Evolutionary conservation across 495 filamentous ascomycete genomes (phyloP), one percentile per base, ranked within the genome.

Genomic region (Penicillium parvum): DNA sequence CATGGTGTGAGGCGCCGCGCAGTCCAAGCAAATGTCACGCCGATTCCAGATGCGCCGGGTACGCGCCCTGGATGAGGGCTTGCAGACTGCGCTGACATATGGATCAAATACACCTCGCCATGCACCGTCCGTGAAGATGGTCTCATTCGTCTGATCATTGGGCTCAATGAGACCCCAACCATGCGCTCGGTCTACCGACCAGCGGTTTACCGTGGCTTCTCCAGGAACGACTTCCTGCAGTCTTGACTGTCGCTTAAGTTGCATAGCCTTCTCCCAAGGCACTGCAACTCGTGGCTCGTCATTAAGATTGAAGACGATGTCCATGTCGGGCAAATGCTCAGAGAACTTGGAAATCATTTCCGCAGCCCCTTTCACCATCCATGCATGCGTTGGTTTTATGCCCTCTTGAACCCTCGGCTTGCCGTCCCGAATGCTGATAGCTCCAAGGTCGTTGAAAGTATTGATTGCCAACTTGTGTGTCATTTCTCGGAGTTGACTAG

Each of bases 211-310:
- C 10, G 58, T 37, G 1, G 45, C 45, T 14, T 63, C 53, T 18
- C 51, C 34, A 5, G 56, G 42, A 4, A 53, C 51, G 25, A 50
- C 20, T 21, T 38, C 39, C n/a, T 58, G 49, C 33, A 57, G 38
- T 27, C 39, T 62, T 20, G 67, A 75, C 15, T 53, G 53, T 12
- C 60, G 56, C 30, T 53, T 69, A 15, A 77, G 49, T 5, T 53
- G 49, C 5, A 67, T 41, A 7, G 75, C 58, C 11, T 78, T 75
- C 39, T 81, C 75, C 73, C 80, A 85, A 3, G 86, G 82, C 1
- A 86, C 78, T 2, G 88, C 71, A 4, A 90, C 75, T 10, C 86
- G 73, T n/a, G 87, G 85, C 49, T 86, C 76, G 50, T 90, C 84
- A 30, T 86, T 78, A 17, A 88, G 53, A 57, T 92, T 94, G 64